Percentiles rank a stretch among this genome's conserved stretches.
Evolutionary conservation across 495 filamentous ascomycete genomes (phyloP).

Genomic region (Aspergillus homomorphus): DNA sequence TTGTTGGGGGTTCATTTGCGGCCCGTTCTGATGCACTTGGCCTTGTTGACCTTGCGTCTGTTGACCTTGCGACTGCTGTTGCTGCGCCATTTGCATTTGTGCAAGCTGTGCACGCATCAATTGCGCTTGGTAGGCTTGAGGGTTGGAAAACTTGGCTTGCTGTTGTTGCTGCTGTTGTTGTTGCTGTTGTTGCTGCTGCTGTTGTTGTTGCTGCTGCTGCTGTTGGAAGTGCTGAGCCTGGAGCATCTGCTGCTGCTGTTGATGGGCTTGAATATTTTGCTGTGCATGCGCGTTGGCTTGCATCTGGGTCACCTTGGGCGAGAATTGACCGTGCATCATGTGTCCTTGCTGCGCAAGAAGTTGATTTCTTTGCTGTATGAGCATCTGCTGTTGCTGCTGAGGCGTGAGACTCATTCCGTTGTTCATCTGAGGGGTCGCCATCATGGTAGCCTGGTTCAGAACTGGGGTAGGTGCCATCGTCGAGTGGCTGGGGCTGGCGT

Average conservation of each 20-base stretch:
- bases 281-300: conserved; percentile 49
- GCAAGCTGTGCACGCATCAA: conserved; percentile 40
- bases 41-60: conserved; percentile 31
- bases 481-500: conserved; percentile 63
- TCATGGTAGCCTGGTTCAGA: conserved; percentile 50
- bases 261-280: conserved; percentile 51
- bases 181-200: conserved; percentile 38
- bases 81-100: conserved; percentile 41
- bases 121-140: conserved; percentile 47
- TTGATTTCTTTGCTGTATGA: conserved; percentile 48
- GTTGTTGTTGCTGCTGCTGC: conserved; percentile 21
- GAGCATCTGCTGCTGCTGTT: conserved; percentile 44
- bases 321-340: conserved; percentile 42
- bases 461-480: conserved; percentile 58
- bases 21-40: conserved; percentile 33
- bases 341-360: conserved; percentile 49
- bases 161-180: conserved; percentile 37
- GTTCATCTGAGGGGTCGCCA: conserved; percentile 42
- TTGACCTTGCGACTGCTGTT: conserved; percentile 23
- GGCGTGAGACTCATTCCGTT: conserved; percentile 38
- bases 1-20: conserved; percentile 38
- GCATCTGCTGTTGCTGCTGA: conserved; percentile 44
- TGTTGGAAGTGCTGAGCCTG: conserved; percentile 29
- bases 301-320: conserved; percentile 43
- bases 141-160: conserved; percentile 33